A percentile compares a stretch with the other conserved stretches of the same genome.
Evolutionary conservation across 2,329 filamentous ascomycete genomes (phyloP).

Genomic region (Sordariomycetes sp.): DNA sequence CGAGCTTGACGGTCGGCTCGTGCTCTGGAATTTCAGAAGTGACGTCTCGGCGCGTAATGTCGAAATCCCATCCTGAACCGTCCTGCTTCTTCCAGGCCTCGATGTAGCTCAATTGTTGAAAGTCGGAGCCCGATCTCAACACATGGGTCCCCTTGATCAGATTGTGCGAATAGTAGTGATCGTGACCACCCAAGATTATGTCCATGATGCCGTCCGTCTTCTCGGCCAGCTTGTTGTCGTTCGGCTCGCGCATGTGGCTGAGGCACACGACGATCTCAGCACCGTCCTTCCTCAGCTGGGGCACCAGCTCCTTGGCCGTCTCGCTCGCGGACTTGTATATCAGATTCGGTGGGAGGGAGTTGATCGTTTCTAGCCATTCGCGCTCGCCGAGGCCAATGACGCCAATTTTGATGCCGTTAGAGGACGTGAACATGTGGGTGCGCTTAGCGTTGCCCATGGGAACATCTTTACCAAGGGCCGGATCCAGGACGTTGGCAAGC

Average conservation of each 20-base stretch:
- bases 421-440: conserved; percentile 68
- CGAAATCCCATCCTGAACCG: conserved; percentile 59
- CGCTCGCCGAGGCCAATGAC: conserved; percentile 79
- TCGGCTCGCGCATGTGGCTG: conserved; percentile 80
- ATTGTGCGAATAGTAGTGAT: conserved; percentile 78
- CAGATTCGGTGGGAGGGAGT: conserved; percentile 71
- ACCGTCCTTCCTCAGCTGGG: conserved; percentile 62
- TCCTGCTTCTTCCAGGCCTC: conserved; percentile 55
- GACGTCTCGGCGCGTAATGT: conserved; percentile 67
- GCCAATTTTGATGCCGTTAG: conserved; percentile 78
- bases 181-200: conserved; percentile 80
- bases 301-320: conserved; percentile 68
- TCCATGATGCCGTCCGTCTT: conserved; percentile 69
- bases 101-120: conserved; percentile 85
- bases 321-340: conserved; percentile 72
- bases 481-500: conserved; percentile 79
- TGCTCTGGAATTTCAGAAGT: conserved; percentile 60
- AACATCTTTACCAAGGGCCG: conserved; percentile 64
- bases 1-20: conserved; percentile 47
- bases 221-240: conserved; percentile 76
- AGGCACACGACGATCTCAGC: conserved; percentile 77
- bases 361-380: conserved; percentile 86
- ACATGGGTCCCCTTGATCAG: conserved; percentile 74
- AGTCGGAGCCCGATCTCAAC: conserved; percentile 81
- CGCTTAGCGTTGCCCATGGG: conserved; percentile 68